Conservation (phyloP, 257 asterid species). For the Galeopsis tetrahit region DNA sequence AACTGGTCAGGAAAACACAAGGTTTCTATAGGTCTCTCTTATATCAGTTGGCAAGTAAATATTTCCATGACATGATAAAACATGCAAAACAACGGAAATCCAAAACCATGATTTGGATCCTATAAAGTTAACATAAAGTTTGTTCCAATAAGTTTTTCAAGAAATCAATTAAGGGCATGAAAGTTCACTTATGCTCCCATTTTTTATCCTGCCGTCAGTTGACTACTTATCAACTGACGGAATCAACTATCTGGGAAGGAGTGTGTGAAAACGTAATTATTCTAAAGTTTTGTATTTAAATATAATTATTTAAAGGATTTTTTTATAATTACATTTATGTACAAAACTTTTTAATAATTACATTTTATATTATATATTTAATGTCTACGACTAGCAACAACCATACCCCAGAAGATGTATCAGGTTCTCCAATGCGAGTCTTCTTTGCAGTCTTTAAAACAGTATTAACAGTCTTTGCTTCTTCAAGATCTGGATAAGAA, state of each 20-base stretch:
- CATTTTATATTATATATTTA: not conserved
- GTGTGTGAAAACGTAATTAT: too few relatives aligned
- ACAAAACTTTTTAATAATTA: too few relatives aligned
- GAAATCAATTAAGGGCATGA: not conserved
- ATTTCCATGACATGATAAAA: slow-evolving; percentile 15
- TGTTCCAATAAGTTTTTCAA: slow-evolving; percentile 18
- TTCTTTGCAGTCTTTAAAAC: slow-evolving; percentile 44
- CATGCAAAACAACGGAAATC: not conserved
- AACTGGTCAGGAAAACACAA: not conserved
- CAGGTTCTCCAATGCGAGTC: slow-evolving; percentile 48
- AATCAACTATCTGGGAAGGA: too few relatives aligned
- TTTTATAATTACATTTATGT: too few relatives aligned
- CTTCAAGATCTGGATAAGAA: slow-evolving; percentile 97
- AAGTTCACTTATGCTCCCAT: too few relatives aligned
- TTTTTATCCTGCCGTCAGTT: too few relatives aligned
- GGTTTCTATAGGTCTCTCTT: slow-evolving; percentile 17
- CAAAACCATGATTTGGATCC: not conserved
- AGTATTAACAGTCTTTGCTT: slow-evolving; percentile 51
- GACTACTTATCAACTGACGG: too few relatives aligned
- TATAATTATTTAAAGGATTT: too few relatives aligned
- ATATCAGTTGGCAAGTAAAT: slow-evolving; percentile 13
- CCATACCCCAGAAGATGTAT: slow-evolving; percentile 70
- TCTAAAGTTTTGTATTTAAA: too few relatives aligned
- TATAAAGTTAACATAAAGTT: slow-evolving; percentile 10
- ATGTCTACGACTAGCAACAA: slow-evolving; percentile 17